A percentile compares a stretch with the other conserved stretches of the same genome.
These are phyloP conservation scores for Monilinia laxa DNA, from an alignment of 2,329 filamentous ascomycete genomes.

Conservation along the genomic window DNA sequence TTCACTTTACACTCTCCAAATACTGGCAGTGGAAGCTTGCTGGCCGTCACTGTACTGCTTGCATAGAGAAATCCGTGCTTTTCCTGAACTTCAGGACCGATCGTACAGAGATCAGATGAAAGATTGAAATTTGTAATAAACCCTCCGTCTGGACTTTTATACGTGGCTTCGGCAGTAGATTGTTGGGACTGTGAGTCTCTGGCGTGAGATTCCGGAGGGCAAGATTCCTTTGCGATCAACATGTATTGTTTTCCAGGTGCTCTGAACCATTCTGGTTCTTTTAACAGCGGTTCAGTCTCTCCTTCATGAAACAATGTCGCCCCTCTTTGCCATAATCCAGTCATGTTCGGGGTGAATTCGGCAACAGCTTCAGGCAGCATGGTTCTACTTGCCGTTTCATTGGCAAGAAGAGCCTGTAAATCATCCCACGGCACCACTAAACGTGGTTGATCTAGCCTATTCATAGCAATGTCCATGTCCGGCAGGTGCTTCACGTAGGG, in stretches of 20 bases:
- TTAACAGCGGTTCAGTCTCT: slow-evolving; percentile 25
- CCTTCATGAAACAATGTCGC: slow-evolving; percentile 31
- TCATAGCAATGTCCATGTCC: slow-evolving; percentile 67
- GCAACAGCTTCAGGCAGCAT: slow-evolving; percentile 47
- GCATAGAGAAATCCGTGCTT: slow-evolving; percentile 59
- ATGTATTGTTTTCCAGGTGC: slow-evolving; percentile 54
- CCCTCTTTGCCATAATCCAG: slow-evolving; percentile 32
- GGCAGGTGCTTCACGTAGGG: slow-evolving; percentile 54
- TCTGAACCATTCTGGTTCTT: slow-evolving; percentile 34
- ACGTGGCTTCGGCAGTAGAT: slow-evolving; percentile 40
- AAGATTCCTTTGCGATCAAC: slow-evolving; percentile 57
- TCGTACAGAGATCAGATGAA: slow-evolving; percentile 56
- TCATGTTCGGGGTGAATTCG: slow-evolving; percentile 46
- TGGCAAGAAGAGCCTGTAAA: slow-evolving; percentile 51
- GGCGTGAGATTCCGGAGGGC: slow-evolving; percentile 54
- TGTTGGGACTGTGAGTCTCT: slow-evolving; percentile 42
- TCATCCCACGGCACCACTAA: slow-evolving; percentile 60
- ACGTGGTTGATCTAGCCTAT: slow-evolving; percentile 62
- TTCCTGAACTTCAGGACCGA: slow-evolving; percentile 51
- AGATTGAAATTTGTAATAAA: slow-evolving; percentile 59
- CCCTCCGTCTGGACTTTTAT: slow-evolving; percentile 49
- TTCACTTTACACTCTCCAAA: slow-evolving; percentile 63
- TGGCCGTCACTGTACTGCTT: slow-evolving; percentile 51
- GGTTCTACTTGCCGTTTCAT: slow-evolving; percentile 48
- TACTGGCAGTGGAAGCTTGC: slow-evolving; percentile 56